These are phyloP conservation scores for Debaryomycetaceae sp. DNA, from an alignment of 1,139 yeast species.

Conservation along the genomic window DNA sequence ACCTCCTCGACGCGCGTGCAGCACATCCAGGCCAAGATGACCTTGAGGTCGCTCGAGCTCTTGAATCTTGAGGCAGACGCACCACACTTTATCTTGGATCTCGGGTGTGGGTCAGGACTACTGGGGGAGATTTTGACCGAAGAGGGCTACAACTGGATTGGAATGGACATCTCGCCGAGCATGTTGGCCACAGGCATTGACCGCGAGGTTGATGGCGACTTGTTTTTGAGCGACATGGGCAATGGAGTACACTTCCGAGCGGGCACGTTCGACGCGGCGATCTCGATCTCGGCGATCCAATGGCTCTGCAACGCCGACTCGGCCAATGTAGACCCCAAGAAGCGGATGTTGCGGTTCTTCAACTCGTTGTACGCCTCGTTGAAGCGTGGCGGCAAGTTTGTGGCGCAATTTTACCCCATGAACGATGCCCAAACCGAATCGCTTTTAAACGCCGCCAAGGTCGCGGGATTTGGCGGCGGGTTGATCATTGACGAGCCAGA, in stretches of 20 bases:
- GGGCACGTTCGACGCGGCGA: constrained; percentile 96
- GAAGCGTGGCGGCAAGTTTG: constrained; percentile 93
- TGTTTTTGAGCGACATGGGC: constrained; percentile 90
- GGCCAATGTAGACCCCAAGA: constrained; percentile 78
- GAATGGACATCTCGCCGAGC: constrained; percentile 94
- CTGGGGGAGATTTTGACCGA: constrained; percentile 92
- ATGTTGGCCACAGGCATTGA: constrained; percentile 95
- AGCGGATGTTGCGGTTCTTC: constrained; percentile 76
- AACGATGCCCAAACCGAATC: constrained; percentile 79
- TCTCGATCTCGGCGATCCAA: constrained; percentile 91
- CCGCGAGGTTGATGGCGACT: constrained; percentile 89
- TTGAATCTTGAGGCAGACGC: constrained; percentile 61
- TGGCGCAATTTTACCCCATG: constrained; percentile 94
- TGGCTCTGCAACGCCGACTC: constrained; percentile 98
- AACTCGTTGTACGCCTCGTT: constrained; percentile 82
- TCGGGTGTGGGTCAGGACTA: constrained; percentile 97
- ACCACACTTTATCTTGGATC: constrained; percentile 75
- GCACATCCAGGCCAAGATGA: constrained; percentile 97
- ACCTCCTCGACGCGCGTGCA: constrained; percentile 94
- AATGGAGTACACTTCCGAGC: constrained; percentile 92
- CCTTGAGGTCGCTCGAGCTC: constrained; percentile 85
- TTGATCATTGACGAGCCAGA: constrained; percentile 91
- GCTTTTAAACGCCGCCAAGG: constrained; percentile 80
- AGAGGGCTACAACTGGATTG: constrained; percentile 93
- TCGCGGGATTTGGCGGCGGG: constrained; percentile 97